Evolutionary conservation across 2,329 filamentous ascomycete genomes (phyloP), one percentile per base, ranked within the genome.

Genomic region (Parafenestella ontariensis): DNA sequence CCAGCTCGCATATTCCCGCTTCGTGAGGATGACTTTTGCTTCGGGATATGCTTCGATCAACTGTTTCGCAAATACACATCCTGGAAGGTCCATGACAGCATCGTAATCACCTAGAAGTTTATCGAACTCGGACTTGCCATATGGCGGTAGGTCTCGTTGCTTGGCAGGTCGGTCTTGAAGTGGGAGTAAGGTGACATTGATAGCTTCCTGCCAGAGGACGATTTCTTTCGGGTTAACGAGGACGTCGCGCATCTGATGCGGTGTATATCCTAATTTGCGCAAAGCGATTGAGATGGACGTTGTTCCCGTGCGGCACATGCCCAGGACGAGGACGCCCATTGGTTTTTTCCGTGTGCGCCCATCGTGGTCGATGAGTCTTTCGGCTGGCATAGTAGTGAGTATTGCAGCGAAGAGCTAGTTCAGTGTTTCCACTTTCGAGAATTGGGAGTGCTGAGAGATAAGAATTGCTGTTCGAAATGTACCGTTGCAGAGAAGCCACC

Each of bases 271-370:
- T 3, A 71, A 79, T 82, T 70, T 80, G 85, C 86, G 62, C 2
- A 73, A 61, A 0, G 69, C 70, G 29, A 43, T 37, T 23, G 51
- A 46, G 15, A 72, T 58, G 17, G 69, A 90, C 29, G 87, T 84
- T 66, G 89, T 91, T 68, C 88, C 88, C 8, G 88, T 91, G 59
- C 88, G 82, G 50, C 87, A 87, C 17, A 90, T 81, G 41, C 88
- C 89, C 0, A 92, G 81, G 42, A 87, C 83, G 29, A 91, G 84
- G 42, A 91, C 85, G 71, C 85, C 85, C 88, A 91, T 91, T 29
- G 88, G 88, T 46, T 89, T 87, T 28, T 80, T 84, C 51, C 89
- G 86, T 54, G 81, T 82, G 73, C 86, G 87, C 79, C 86, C 78
- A 62, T 85, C 81, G 45, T 85, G 81, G 75, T 91, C 86, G 73